Conservation (phyloP, 164 flowering plant genomes). For the Aristolochia californica region DNA sequence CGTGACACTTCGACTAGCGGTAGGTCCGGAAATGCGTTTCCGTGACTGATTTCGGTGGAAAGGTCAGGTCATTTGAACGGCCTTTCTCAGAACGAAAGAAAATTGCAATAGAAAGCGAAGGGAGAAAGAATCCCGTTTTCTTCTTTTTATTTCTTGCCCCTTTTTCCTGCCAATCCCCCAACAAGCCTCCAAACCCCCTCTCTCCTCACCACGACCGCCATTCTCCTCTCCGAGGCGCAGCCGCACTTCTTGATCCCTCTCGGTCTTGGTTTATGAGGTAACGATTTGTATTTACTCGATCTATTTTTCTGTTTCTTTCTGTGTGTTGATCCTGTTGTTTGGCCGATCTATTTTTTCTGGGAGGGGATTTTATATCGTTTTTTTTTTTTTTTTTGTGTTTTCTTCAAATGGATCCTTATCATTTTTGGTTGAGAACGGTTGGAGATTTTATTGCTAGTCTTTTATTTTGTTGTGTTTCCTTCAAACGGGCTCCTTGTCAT, state of each 20-base stretch:
- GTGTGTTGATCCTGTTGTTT: neutral
- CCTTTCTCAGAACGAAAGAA: too few relatives aligned
- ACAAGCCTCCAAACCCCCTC: neutral
- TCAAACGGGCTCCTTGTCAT: too few relatives aligned
- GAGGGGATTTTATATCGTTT: neutral
- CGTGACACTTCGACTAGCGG: too few relatives aligned
- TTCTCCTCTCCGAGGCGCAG: neutral
- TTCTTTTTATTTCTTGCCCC: neutral
- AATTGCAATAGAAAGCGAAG: too few relatives aligned
- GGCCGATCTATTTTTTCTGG: neutral
- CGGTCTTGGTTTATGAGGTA: conserved; percentile 6
- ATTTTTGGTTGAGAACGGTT: neutral
- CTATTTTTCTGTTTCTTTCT: neutral
- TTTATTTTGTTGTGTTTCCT: too few relatives aligned
- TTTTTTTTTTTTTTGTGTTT: neutral
- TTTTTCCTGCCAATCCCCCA: neutral
- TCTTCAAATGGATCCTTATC: neutral
- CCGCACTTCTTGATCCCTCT: neutral
- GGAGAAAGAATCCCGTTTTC: too few relatives aligned
- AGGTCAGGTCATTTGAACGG: too few relatives aligned
- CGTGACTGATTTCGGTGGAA: too few relatives aligned
- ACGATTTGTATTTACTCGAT: neutral
- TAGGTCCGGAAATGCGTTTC: too few relatives aligned
- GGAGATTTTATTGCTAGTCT: neutral
- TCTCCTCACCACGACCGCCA: neutral